phyloP scores from a whole-genome alignment of 768 basidiomycete genomes.

The Trametes meyenii region DNA sequence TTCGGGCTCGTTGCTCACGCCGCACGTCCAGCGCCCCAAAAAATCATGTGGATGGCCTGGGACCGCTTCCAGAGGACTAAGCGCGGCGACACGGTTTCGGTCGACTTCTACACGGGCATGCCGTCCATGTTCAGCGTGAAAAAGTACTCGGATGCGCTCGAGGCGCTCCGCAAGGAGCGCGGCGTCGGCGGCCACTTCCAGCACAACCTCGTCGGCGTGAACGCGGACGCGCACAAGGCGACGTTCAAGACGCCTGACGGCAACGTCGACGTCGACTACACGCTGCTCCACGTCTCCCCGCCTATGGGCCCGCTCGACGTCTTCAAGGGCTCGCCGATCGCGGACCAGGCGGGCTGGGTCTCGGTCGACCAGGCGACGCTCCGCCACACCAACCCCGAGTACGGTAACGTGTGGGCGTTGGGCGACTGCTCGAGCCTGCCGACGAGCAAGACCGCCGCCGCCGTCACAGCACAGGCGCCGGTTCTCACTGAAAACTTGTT shows the following conservation, averaged over 20 bases:
- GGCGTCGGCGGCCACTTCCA: constrained; percentile 81
- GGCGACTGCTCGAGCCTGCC: constrained; percentile 94
- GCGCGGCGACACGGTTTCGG: constrained; percentile 56
- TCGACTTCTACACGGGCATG: constrained; percentile 89
- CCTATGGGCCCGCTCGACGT: constrained; percentile 88
- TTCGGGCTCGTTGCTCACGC: neutral
- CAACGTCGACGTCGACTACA: constrained; percentile 73
- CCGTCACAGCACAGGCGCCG: constrained; percentile 89
- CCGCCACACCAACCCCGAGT: constrained; percentile 81
- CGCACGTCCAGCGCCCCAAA: constrained; percentile 67
- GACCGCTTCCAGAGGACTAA: constrained; percentile 70
- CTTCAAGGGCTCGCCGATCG: constrained; percentile 75
- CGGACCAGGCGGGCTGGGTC: constrained; percentile 88
- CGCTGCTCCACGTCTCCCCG: constrained; percentile 84
- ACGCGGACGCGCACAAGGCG: constrained; percentile 71
- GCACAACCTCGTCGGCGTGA: constrained; percentile 80
- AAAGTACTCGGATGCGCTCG: constrained; percentile 90
- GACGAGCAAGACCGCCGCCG: constrained; percentile 95
- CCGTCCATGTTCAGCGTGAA: constrained; percentile 97
- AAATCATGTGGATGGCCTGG: constrained; percentile 98
- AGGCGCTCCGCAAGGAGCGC: constrained; percentile 75
- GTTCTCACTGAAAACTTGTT: constrained; percentile 89
- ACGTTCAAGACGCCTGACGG: constrained; percentile 84
- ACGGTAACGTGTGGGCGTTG: constrained; percentile 81
- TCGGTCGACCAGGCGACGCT: constrained; percentile 81